Evolutionary conservation across 257 asterid genomes (phyloP), one percentile per base, ranked within the genome.

Genomic region (Solanum peruvianum): DNA sequence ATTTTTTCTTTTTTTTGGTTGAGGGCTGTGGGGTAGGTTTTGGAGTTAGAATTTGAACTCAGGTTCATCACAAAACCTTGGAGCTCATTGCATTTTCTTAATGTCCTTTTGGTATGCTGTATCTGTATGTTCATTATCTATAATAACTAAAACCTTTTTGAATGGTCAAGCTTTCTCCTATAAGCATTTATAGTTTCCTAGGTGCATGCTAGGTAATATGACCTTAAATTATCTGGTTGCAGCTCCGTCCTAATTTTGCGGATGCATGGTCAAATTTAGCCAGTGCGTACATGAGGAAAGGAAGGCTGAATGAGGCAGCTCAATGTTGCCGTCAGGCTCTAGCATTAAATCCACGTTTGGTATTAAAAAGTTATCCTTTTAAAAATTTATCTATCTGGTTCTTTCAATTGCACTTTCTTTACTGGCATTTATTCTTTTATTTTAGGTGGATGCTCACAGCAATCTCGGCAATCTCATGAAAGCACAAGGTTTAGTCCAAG

Each of bases 251-350:
- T 82, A 97, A 93, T 91, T 97, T 97, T 91, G 98, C 99, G 71
- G 99, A 96, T 93, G 99, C 98, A 52, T 97, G 99, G 99, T 97
- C 99, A 84, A 97, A 97, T 91, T 89, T 97, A 92, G 98, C 99
- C 77, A 95, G 99, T 90, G 99, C 99, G 86, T 97, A 97, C 90
- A 97, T 94, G 98, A 92, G 98, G 88, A 96, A 94, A 90, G 98
- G 98, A 91, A 94, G 99, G 92, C 92, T 93, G 82, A 92, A 83
- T 86, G 99, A 97, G 91, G 99, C 99, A 82, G 98, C 95, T n/a
- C 96, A 97, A 89, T 96, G 99, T 91, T 97, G 99, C 90, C 99
- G 99, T 73, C 99, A 97, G 91, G 99, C 99, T 89, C 98, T 97
- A 89, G 96, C 98, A 73, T 77, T 97, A 89, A 96, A 96, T 90